Evolutionary conservation across 345 rosid species (phyloP), one percentile per base, ranked within the genome.

Genomic region (Combretum micranthum): DNA sequence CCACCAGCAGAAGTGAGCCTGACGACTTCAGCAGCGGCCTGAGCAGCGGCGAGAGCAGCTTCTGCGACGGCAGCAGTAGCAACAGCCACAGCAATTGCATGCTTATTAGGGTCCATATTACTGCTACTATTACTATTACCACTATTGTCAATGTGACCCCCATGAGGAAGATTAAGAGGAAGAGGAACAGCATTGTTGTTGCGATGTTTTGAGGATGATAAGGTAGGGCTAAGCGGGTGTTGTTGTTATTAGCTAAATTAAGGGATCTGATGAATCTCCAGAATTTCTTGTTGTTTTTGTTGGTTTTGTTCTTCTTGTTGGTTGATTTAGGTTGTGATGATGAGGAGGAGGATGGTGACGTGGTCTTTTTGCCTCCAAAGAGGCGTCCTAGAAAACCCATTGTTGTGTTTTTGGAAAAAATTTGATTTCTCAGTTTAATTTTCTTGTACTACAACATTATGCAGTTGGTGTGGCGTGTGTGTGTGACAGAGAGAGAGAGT

Each of bases 21-120:
- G 19, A 90, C 97, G 0, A 88, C 97, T 69, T 94, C 95, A 0
- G 99, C 95, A 4, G 99, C 99, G 0, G 97, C 97, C 53, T 84
- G 88, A 13, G 96, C 97, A 2, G 97, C 95, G 0, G 90, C 87
- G 4, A 90, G 78, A 0, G 99, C 97, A 0, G 96, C 96, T 64
- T 90, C 90, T 12, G 96, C 96, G 4, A 81, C 97, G 0, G 87
- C 96, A 2, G 96, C 90, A 3, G 92, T 87, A 48, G 99, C 99
- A 2, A 90, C 80, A 3, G 97, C 99, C 11, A 93, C 96, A 2
- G 92, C 96, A 61, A 85, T 77, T 14, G 99, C 97, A 50, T 84
- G 96, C 69, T 81, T 78, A 67, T 75, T 77, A 18, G 87, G 75
- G 63, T 90, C 88, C 59, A 75, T 80, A 44, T 52, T 61, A 20